These are phyloP conservation scores for Neofusicoccum cordaticola DNA, from an alignment of 2,329 filamentous ascomycete species.

Conservation along the genomic window DNA sequence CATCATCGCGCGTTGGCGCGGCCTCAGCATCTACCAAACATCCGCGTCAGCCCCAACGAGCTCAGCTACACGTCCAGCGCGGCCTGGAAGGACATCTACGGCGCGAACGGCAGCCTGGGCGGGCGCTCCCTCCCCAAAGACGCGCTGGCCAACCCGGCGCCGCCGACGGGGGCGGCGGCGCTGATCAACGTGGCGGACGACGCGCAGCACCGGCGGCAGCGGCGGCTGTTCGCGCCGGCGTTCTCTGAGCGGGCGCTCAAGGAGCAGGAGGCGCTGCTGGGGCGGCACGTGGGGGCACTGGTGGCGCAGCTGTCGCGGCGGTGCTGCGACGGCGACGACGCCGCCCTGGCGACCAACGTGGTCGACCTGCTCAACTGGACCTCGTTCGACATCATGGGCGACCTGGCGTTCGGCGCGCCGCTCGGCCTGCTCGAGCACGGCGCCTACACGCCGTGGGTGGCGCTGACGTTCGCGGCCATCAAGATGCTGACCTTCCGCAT, in stretches of 20 bases:
- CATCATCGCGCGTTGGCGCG: not conserved
- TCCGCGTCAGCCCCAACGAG: conserved; percentile 40
- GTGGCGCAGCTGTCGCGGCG: no score
- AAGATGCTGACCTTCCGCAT: not conserved
- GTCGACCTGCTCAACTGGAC: conserved; percentile 31
- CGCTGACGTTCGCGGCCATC: conserved; percentile 26
- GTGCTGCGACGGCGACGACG: no score
- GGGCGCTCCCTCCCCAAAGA: not conserved
- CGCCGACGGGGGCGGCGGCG: conserved; percentile 17
- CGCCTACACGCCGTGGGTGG: conserved; percentile 32
- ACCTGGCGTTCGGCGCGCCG: conserved; percentile 23
- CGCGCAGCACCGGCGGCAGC: no score
- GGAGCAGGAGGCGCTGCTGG: no score
- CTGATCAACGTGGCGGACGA: no score
- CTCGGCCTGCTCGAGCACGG: conserved; percentile 29
- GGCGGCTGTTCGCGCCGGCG: no score
- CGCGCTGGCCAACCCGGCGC: conserved; percentile 17
- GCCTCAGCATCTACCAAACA: not conserved
- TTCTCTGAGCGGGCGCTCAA: no score
- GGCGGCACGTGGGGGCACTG: no score
- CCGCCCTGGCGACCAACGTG: conserved; percentile 21
- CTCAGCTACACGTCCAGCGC: conserved; percentile 35
- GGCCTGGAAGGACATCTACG: conserved; percentile 30
- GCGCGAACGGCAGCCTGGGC: not conserved
- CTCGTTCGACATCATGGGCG: conserved; percentile 26